Percentiles rank a stretch among this genome's conserved stretches.
phyloP scores from a whole-genome alignment of 2,329 filamentous ascomycete species.

The Arthrobotrys sinensis region DNA sequence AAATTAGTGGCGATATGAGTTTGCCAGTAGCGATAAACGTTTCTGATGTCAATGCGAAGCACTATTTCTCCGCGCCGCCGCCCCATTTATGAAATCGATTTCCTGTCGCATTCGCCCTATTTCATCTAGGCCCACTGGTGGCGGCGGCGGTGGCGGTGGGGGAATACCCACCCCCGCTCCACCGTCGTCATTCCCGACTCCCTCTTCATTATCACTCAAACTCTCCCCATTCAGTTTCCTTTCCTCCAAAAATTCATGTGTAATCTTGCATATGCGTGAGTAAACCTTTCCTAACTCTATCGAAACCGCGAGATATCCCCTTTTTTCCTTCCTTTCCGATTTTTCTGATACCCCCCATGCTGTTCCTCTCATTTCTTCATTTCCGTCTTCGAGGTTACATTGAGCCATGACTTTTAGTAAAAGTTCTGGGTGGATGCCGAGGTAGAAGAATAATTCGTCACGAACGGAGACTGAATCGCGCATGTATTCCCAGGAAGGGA shows the following conservation, averaged over 20 bases:
- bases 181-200: background rate
- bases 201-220: background rate
- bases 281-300: conserved; percentile 27
- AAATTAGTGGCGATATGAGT: background rate
- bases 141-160: too few species aligned
- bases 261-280: background rate
- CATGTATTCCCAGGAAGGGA: conserved; percentile 16
- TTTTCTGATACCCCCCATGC: too few species aligned
- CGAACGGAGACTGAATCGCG: conserved; percentile 12
- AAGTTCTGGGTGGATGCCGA: conserved; percentile 1
- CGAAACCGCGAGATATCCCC: background rate
- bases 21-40: too few species aligned
- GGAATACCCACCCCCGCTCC: too few species aligned
- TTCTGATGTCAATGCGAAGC: too few species aligned
- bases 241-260: conserved; percentile 15
- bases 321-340: background rate
- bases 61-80: background rate
- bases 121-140: too few species aligned
- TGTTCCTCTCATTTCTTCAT: background rate
- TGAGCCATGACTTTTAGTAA: conserved; percentile 16
- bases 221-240: background rate
- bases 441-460: conserved; percentile 19
- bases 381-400: conserved; percentile 22
- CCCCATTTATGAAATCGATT: background rate
- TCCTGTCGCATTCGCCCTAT: too few species aligned